Base-by-base conservation (phyloP, 164 flowering plant species). In the Malania oleifera region DNA sequence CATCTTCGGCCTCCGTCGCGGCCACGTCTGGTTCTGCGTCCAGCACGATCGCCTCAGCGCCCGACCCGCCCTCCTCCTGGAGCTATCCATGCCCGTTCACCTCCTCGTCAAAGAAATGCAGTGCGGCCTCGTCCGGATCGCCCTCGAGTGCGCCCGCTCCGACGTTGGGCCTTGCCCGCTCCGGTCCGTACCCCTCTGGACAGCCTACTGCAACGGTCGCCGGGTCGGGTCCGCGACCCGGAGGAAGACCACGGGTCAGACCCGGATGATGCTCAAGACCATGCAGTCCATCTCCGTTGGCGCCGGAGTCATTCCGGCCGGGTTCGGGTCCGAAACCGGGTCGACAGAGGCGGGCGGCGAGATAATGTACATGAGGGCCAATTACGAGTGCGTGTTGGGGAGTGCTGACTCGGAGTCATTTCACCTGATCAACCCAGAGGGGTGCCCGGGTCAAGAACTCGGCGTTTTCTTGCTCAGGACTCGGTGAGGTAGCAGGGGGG, bases 381-480 rank as follows among this genome's bases (percentile, higher is more conserved):
- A 81, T 44, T 89, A 79, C 44, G 91, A 87, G 67, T 82, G 83
- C 54, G 80, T 85, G 25, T 74, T 83, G 48, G 95, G 95, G 6
- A 72, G 75, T 56, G 55, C 78, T 8, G 87, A 87, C 61, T 81
- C 87, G 17, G 97, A 86, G 72, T 81, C 96, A 17, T 92, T 80
- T 65, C 91, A 89, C 67, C 71, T 92, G 14, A 72, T 92, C 41
- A 83, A 77, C 70, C 87, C 91, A 5, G 95, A 79, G 23, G 79
- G 73, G 35, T 64, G 61, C 46, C 66, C 76, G 0, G 85, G 82
- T 70, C 96, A 90, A 53, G 96, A 90, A 49, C 77, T 89, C 69
- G 84, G 97, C 26, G 60, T 89, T 15, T 93, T 87, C 90, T 83
- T 93, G 86, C 62, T 93, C 35, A 63, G 96, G 59, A 63, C 88